A percentile compares a stretch with the other conserved stretches of the same genome.
Conservation (phyloP, 371 early-diverging fungal genomes). For the Syncephalastrum monosporum region DNA sequence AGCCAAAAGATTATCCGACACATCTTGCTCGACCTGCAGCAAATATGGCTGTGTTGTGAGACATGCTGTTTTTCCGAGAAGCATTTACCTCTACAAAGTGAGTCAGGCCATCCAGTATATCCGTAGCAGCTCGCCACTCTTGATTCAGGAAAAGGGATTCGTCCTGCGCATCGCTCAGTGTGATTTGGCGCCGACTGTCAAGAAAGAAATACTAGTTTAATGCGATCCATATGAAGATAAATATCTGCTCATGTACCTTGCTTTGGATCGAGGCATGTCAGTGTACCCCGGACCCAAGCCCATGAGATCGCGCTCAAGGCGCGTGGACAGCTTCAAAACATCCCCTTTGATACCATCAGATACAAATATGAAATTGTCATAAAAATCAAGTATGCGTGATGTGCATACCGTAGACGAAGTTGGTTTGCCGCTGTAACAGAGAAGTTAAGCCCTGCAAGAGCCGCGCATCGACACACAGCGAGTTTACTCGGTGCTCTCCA, state of each 20-base stretch:
- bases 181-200: not conserved
- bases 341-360: constrained; percentile 4
- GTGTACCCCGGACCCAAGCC: not conserved
- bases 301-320: constrained; percentile 8
- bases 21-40: too few species aligned
- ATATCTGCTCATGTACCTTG: not conserved
- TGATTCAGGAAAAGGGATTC: not conserved
- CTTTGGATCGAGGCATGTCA: constrained; percentile 8
- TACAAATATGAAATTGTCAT: too few species aligned
- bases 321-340: constrained; percentile 11
- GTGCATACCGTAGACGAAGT: constrained; percentile 4
- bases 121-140: not conserved
- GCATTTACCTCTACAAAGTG: too few species aligned
- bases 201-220: not conserved
- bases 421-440: constrained; percentile 5
- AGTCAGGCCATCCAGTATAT: too few species aligned
- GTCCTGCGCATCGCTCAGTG: not conserved
- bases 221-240: too few species aligned
- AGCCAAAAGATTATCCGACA: too few species aligned
- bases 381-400: not conserved
- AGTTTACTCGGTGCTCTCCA: too few species aligned
- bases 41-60: too few species aligned
- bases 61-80: too few species aligned
- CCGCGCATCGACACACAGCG: constrained; percentile 5
- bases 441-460: constrained; percentile 9